Evolutionary conservation across 2,329 filamentous ascomycete species (phyloP), one percentile per base, ranked within the genome.

Genomic region (Bretziella fagacearum): DNA sequence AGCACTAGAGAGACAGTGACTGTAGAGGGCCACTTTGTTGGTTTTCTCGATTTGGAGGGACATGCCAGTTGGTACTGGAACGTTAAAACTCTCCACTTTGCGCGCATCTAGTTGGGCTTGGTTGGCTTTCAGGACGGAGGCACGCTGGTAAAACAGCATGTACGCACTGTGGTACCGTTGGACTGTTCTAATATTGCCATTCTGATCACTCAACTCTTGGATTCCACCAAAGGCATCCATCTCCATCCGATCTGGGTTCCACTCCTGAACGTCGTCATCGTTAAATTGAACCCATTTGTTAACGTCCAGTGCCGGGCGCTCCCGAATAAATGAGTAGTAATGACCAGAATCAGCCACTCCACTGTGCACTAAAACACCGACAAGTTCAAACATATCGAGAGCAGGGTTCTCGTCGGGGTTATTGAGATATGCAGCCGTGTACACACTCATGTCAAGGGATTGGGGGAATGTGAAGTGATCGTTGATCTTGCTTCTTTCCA

Each of bases 121-220:
- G n/a, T 22, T 15, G 11, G 5, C 17, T 41, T 41, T 15, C 48
- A 87, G 68, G 3, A 75, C 74, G 0, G 79, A 79, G 3, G 78
- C 74, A 42, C 91, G 77, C 60, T 95, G 83, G 60, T 98, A 98
- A 61, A 98, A 96, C 6, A 98, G 71, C 84, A 98, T 96, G 61
- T 98, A 98, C 10, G 89, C 91, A 59, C 85, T 96, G 67, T 80
- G 80, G 3, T 74, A 72, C 61, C 87, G 89, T 55, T 79, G 74
- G 53, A 71, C 76, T 0, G 66, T 54, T n/a, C n/a, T n/a, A n/a
- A n/a, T n/a, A n/a, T 17, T 17, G 15, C 15, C n/a, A 20, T 39
- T 10, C 7, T 20, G 6, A 20, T 39, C 17, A 50, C 64, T 53
- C 6, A 70, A 65, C 49, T 70, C 70, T 50, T 81, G 77, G 3